Evolutionary conservation across 345 rosid genomes (phyloP).

Genomic region (Camelina laxa): DNA sequence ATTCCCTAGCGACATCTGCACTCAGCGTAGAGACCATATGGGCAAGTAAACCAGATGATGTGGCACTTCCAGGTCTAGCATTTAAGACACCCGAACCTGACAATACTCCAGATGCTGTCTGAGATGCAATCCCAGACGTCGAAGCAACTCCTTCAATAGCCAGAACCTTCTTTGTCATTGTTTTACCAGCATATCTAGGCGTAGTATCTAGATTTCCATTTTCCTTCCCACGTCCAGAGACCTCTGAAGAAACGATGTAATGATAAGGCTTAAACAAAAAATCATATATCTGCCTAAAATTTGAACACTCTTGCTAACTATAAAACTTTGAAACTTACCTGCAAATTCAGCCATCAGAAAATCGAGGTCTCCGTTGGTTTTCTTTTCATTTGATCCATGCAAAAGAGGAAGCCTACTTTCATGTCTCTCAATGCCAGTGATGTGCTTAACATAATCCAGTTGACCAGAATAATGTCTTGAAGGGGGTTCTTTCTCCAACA

Average conservation of each 20-base stretch:
- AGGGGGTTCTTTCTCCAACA: slow-evolving; percentile 98
- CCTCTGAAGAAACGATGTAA: slow-evolving; percentile 64
- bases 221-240: slow-evolving; percentile 80
- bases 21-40: slow-evolving; percentile 90
- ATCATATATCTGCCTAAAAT: slow-evolving; percentile 13
- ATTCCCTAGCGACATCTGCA: slow-evolving; percentile 93
- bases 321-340: slow-evolving; percentile 51
- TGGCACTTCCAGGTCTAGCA: slow-evolving; percentile 96
- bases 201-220: slow-evolving; percentile 71
- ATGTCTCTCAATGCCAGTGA: slow-evolving; percentile 89
- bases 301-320: slow-evolving; percentile 9
- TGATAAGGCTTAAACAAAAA: slow-evolving; percentile 1
- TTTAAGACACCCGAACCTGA: slow-evolving; percentile 98
- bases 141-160: slow-evolving; percentile 74
- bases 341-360: slow-evolving; percentile 96
- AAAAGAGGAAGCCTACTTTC: slow-evolving; percentile 86
- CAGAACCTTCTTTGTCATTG: slow-evolving; percentile 63
- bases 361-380: slow-evolving; percentile 88
- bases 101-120: slow-evolving; percentile 88
- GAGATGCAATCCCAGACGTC: slow-evolving; percentile 84
- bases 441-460: slow-evolving; percentile 77
- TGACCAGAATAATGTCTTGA: slow-evolving; percentile 87
- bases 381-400: slow-evolving; percentile 88
- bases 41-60: slow-evolving; percentile 90
- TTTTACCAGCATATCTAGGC: slow-evolving; percentile 65